Evolutionary conservation across 345 rosid species (phyloP).

Genomic region (Brassica incana): DNA sequence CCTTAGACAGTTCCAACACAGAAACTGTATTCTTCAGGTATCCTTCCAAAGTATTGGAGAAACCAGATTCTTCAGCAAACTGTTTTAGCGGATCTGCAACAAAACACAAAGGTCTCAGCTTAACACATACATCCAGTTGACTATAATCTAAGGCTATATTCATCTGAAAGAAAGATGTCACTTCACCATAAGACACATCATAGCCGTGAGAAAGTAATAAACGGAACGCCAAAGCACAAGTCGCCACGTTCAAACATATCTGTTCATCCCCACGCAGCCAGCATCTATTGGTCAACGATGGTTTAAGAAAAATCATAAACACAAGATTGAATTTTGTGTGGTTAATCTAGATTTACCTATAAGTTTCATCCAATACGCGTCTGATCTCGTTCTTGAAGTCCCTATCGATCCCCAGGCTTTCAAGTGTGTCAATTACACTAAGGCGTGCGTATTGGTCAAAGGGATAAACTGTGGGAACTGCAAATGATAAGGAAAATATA

Average conservation of each 20-base stretch:
- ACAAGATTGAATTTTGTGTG: not conserved
- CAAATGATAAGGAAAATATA: constrained; percentile 19
- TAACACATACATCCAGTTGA: not conserved
- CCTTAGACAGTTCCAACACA: constrained; percentile 66
- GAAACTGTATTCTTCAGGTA: constrained; percentile 50
- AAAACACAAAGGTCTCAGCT: constrained; percentile 3
- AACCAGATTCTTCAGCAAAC: constrained; percentile 53
- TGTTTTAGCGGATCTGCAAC: constrained; percentile 56
- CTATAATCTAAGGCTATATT: not conserved
- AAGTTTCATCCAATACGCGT: constrained; percentile 53
- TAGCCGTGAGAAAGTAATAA: constrained; percentile 64
- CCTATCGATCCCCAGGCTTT: constrained; percentile 67
- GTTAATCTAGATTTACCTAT: constrained; percentile 48
- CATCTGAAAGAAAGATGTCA: constrained; percentile 16
- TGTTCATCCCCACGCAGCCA: constrained; percentile 79
- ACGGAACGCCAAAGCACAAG: constrained; percentile 82
- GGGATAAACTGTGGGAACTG: constrained; percentile 87
- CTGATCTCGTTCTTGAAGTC: constrained; percentile 64
- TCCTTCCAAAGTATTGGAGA: constrained; percentile 60
- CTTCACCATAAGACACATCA: constrained; percentile 69
- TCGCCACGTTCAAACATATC: constrained; percentile 50
- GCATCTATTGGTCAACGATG: constrained; percentile 49
- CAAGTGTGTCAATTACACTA: constrained; percentile 55
- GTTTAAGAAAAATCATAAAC: constrained; percentile 6
- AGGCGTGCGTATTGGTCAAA: constrained; percentile 57